Conservation (phyloP, 2,329 filamentous ascomycete species). For the Cercospora nicotianae region DNA sequence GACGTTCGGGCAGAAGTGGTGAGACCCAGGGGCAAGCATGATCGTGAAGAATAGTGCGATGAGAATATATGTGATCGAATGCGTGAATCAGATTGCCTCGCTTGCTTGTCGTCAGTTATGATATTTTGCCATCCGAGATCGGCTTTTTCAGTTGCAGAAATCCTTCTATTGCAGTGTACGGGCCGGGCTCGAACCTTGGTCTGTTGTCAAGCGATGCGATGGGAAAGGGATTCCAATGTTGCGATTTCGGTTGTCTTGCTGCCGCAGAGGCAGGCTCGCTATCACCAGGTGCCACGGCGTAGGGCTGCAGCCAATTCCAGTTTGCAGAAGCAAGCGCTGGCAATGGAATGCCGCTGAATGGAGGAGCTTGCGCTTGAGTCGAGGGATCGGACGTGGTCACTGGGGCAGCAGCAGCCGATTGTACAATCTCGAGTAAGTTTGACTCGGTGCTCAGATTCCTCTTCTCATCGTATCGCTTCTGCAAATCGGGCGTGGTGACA, state of each 20-base stretch:
- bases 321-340: neutral
- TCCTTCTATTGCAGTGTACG: constrained; percentile 14
- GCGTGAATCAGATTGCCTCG: neutral
- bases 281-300: neutral
- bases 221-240: constrained; percentile 5
- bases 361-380: neutral
- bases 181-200: constrained; percentile 8
- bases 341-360: constrained; percentile 1
- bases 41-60: neutral
- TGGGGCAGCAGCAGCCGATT: neutral
- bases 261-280: neutral
- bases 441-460: neutral
- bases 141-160: constrained; percentile 9
- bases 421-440: neutral
- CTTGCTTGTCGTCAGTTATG: neutral
- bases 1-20: neutral
- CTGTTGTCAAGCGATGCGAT: constrained; percentile 5
- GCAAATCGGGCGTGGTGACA: constrained; percentile 5
- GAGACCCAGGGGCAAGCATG: neutral
- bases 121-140: neutral
- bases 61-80: too few relatives aligned
- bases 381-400: too few relatives aligned
- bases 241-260: neutral
- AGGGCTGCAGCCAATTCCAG: constrained; percentile 8
- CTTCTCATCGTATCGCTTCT: neutral